Base-by-base conservation (phyloP, 768 basidiomycete genomes). In the Mycena leptocephala region DNA sequence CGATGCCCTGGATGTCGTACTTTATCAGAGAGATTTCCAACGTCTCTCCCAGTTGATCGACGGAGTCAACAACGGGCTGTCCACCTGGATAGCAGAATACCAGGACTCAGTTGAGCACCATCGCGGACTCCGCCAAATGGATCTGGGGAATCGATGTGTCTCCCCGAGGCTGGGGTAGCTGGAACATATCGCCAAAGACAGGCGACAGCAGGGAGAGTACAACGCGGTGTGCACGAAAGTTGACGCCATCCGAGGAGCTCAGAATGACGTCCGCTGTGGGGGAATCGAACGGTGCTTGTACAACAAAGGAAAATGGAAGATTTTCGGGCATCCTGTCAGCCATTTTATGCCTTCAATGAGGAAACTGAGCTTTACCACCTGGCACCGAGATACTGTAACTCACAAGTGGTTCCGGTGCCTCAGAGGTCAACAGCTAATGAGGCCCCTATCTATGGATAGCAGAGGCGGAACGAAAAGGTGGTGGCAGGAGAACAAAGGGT, bases 21-120 rank as follows among this genome's bases (percentile, higher is more conserved):
- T 68, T 68, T 13, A 39, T 9, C 18, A 68, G n/a, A 8, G 51
- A 28, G 11, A 39, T n/a, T 18, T 68, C 51, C 51, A 68, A 22
- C 14, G 56, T 56, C 35, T 68, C 66, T 3, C 35, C 33, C 5
- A 68, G 20, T 6, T 48, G 20, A 22, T 39, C 24, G 18, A 56
- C n/a, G 5, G 33, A 24, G 5, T 48, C 48, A 16, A 56, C 43
- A 9, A 18, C 53, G 11, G 51, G 33, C 35, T 35, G 32, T 22
- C 35, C 53, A 14, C 66, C 66, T 1, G 66, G 66, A 68, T 68
- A 68, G 16, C 43, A 68, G 33, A 68, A 68, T 16, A 33, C 13
- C 2, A 68, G 53, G 4, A 68, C 13, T 22, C 66, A 2, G 18
- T 55, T 51, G 3, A 68, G 51, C 13, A 68, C 24, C 4, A 56